phyloP scores from a whole-genome alignment of 257 asterid species.

The Eustoma russellianum region DNA sequence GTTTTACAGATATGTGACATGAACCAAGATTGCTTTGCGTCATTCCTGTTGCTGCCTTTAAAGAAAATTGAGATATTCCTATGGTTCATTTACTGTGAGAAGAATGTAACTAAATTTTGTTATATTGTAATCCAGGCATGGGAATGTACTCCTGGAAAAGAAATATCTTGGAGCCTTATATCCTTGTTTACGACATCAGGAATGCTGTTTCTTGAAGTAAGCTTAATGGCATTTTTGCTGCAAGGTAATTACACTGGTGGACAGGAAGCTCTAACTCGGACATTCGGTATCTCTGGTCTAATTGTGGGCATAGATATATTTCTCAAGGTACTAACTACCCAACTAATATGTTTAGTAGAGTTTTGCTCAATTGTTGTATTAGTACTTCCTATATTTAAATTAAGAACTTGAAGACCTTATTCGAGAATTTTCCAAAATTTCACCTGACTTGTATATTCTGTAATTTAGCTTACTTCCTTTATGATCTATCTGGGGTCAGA shows the following conservation, averaged over 20 bases:
- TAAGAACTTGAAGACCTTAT: background rate
- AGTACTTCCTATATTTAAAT: background rate
- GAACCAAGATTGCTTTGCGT: background rate
- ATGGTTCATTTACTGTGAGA: background rate
- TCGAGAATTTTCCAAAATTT: background rate
- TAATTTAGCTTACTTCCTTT: no score
- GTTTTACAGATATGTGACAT: no score
- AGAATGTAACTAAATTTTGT: background rate
- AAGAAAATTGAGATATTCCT: background rate
- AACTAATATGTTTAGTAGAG: background rate
- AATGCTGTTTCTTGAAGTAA: constrained; percentile 41
- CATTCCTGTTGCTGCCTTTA: no score
- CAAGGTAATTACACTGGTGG: constrained; percentile 42
- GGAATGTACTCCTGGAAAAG: constrained; percentile 34
- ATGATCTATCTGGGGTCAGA: no score
- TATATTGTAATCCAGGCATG: constrained; percentile 18
- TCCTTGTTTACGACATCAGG: constrained; percentile 35
- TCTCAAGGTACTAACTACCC: constrained; percentile 22
- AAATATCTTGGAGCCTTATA: constrained; percentile 25
- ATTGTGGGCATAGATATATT: constrained; percentile 29
- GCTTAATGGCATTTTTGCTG: constrained; percentile 36
- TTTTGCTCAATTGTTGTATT: background rate
- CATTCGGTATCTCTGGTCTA: constrained; percentile 32
- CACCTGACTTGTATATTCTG: background rate
- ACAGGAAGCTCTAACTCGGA: constrained; percentile 33